These are phyloP conservation scores for Paraphaeosphaeria sporulosa DNA, from an alignment of 2,329 filamentous ascomycete species.

Conservation along the genomic window DNA sequence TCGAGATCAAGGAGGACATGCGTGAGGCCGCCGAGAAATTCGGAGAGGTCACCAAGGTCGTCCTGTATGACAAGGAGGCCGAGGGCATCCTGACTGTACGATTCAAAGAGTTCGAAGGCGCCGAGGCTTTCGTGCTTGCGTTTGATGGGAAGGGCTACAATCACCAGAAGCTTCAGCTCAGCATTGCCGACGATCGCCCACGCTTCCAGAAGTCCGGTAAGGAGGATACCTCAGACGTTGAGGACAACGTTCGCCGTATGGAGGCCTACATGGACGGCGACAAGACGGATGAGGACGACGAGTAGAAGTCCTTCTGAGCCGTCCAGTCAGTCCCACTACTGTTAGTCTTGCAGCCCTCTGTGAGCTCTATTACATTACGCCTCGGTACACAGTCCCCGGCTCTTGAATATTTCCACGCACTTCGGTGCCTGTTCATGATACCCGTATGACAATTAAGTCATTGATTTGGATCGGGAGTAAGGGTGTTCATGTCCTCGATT, in stretches of 20 bases:
- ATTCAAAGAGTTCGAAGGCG: conserved; percentile 76
- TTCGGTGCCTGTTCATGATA: neutral
- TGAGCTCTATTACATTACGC: neutral
- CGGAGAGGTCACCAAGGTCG: conserved; percentile 87
- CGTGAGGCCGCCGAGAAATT: conserved; percentile 87
- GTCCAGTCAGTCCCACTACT: neutral
- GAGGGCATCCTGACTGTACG: conserved; percentile 86
- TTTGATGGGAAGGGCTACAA: conserved; percentile 32
- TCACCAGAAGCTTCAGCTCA: conserved; percentile 23
- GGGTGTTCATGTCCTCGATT: conserved; percentile 2
- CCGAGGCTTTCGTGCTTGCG: conserved; percentile 34
- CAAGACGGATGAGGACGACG: conserved; percentile 8
- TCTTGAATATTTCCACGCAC: neutral
- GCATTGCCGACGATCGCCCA: conserved; percentile 37
- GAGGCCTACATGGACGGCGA: conserved; percentile 18
- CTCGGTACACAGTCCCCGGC: too few species aligned
- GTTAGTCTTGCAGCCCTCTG: neutral
- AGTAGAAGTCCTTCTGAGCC: neutral
- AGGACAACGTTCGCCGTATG: conserved; percentile 31
- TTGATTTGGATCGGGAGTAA: neutral
- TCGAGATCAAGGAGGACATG: conserved; percentile 95
- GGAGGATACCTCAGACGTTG: conserved; percentile 27
- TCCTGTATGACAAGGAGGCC: conserved; percentile 85
- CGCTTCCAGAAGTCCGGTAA: conserved; percentile 41
- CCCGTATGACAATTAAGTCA: neutral